These are phyloP conservation scores for Gypsophila paniculata DNA, from an alignment of 179 eudicot species.

Conservation along the genomic window DNA sequence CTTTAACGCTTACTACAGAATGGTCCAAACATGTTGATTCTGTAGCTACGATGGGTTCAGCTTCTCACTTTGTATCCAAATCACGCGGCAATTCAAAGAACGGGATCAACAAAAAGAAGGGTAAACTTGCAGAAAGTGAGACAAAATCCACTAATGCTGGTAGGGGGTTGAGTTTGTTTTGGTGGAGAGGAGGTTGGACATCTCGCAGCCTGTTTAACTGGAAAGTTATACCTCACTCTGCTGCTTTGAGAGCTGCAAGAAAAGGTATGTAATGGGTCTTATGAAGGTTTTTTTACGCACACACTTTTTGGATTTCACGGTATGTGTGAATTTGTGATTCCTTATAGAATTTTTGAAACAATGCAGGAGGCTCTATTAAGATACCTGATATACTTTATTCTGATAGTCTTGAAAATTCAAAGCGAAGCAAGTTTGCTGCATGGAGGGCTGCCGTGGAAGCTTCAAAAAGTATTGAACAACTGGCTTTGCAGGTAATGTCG, in stretches of 20 bases:
- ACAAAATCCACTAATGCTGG: conserved; percentile 48
- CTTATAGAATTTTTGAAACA: conserved; percentile 24
- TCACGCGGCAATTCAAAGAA: conserved; percentile 54
- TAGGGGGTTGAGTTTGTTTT: conserved; percentile 57
- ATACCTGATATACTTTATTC: conserved; percentile 67
- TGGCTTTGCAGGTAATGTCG: conserved; percentile 78
- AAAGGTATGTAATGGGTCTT: conserved; percentile 49
- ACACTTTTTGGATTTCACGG: conserved; percentile 7
- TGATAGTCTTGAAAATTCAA: conserved; percentile 67
- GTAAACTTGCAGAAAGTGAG: conserved; percentile 35
- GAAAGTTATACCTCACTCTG: conserved; percentile 74
- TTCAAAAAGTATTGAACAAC: conserved; percentile 67
- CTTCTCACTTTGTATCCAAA: conserved; percentile 54
- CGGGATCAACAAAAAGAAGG: conserved; percentile 49
- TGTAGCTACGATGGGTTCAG: conserved; percentile 66
- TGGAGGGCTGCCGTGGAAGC: conserved; percentile 90
- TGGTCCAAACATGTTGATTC: conserved; percentile 84
- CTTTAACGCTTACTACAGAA: conserved; percentile 62
- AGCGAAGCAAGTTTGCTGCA: conserved; percentile 56
- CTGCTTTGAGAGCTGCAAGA: conserved; percentile 81
- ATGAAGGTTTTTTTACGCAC: conserved; percentile 3
- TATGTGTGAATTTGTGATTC: conserved; percentile 11
- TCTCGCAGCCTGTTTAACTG: conserved; percentile 78
- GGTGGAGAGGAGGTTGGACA: conserved; percentile 97
- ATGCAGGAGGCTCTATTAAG: conserved; percentile 69